Conservation (phyloP, 306 rosid genomes). For the Delonix regia region DNA sequence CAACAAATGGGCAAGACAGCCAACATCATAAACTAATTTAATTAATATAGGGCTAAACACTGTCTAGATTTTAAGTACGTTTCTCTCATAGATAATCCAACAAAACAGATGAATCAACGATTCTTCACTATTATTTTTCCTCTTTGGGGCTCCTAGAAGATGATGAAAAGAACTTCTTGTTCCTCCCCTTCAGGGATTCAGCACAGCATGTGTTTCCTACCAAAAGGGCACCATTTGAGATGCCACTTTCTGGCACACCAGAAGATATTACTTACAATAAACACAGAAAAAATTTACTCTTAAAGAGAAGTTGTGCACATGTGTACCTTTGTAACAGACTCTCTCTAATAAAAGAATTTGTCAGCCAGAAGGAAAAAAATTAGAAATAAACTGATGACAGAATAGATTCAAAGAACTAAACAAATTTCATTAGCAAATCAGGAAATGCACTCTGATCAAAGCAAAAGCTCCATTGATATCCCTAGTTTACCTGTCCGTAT, state of each 20-base stretch:
- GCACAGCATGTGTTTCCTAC: slow-evolving; percentile 6
- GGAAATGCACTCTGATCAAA: neutral
- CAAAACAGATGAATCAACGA: neutral
- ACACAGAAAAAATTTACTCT: neutral
- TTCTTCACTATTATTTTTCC: neutral
- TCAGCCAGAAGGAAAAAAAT: neutral
- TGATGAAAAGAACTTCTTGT: neutral
- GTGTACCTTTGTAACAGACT: neutral
- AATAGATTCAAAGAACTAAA: neutral
- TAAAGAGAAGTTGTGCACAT: neutral
- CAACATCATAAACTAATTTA: neutral
- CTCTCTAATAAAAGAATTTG: neutral
- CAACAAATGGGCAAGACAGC: neutral
- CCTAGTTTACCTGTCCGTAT: slow-evolving; percentile 74
- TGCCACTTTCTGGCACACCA: neutral
- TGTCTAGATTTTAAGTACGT: neutral
- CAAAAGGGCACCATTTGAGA: neutral
- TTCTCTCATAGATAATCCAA: neutral
- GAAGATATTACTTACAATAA: neutral
- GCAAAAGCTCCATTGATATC: neutral
- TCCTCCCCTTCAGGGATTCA: neutral
- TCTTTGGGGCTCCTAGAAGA: neutral
- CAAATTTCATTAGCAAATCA: neutral
- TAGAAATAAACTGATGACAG: neutral
- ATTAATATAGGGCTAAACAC: neutral